A percentile compares a stretch with the other conserved stretches of the same genome.
phyloP scores from a whole-genome alignment of 352 stramenopile genomes.

The Pythium aristosporum region DNA sequence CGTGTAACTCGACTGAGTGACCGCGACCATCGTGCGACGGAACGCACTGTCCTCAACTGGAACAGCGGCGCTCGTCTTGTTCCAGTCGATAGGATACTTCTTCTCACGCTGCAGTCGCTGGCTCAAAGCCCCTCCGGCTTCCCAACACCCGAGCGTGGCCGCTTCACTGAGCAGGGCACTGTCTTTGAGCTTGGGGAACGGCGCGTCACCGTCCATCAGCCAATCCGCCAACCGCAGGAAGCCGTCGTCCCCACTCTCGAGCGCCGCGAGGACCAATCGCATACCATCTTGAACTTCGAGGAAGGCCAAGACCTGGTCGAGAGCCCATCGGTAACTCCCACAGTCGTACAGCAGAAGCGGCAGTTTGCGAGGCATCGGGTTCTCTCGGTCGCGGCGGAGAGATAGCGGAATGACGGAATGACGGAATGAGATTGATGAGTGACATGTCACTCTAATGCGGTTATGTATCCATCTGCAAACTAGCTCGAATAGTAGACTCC shows the following conservation, averaged over 20 bases:
- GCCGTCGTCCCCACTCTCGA: not conserved
- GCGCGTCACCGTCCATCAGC: slow-evolving; percentile 3
- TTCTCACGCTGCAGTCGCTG: not conserved
- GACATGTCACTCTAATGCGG: not conserved
- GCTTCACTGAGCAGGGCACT: not conserved
- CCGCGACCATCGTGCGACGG: not conserved
- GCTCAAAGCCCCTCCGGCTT: not conserved
- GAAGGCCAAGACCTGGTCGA: not conserved
- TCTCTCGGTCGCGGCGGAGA: too few species aligned
- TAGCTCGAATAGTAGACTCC: not conserved
- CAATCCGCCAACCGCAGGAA: not conserved
- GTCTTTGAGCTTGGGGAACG: not conserved
- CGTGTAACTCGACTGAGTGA: not conserved
- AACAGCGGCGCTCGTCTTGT: not conserved
- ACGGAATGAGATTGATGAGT: not conserved
- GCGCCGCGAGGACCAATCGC: not conserved
- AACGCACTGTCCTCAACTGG: not conserved
- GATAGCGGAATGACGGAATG: too few species aligned
- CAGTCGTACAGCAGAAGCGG: not conserved
- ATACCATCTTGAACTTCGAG: not conserved
- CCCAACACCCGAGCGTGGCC: not conserved
- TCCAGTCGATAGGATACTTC: not conserved
- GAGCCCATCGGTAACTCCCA: not conserved
- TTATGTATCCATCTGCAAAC: not conserved
- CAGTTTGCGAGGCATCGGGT: not conserved